Percentiles rank a stretch among this genome's conserved stretches.
Conservation (phyloP, 768 basidiomycete genomes). For the Kondoa malvinella region DNA sequence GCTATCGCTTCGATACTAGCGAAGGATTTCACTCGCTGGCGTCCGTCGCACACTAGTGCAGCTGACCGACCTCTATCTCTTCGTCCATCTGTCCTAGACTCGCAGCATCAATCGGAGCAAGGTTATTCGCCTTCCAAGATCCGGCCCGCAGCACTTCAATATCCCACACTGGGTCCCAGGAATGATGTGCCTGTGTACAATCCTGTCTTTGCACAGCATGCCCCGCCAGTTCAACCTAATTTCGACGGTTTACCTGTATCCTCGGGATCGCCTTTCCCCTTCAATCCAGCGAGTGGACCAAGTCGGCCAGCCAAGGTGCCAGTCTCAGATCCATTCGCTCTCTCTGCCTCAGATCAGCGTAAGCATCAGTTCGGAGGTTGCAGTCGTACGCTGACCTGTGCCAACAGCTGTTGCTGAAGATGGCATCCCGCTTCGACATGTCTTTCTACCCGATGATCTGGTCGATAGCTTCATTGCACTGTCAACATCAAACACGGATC, state of each 20-base stretch:
- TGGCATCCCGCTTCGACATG: slow-evolving; percentile 38
- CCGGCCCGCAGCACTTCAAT: neutral
- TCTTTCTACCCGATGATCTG: slow-evolving; percentile 54
- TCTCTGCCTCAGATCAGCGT: neutral
- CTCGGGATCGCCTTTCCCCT: neutral
- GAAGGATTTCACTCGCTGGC: neutral
- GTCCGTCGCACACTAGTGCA: neutral
- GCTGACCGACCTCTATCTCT: neutral
- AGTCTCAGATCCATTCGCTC: neutral
- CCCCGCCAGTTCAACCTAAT: neutral
- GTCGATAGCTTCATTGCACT: slow-evolving; percentile 60
- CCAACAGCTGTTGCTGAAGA: neutral
- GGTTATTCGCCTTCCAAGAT: neutral
- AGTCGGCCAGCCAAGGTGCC: too few relatives aligned
- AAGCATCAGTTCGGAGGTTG: too few relatives aligned
- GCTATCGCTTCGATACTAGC: neutral
- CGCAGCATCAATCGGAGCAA: neutral
- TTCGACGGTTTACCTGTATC: neutral
- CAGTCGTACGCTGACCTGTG: too few relatives aligned
- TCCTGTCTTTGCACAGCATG: neutral
- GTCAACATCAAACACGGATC: slow-evolving; percentile 57
- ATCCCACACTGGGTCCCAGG: neutral
- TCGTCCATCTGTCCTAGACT: neutral
- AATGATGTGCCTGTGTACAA: neutral
- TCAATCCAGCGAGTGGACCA: neutral